These are phyloP conservation scores for Arctium lappa DNA, from an alignment of 129 eudicot genomes.

Conservation along the genomic window DNA sequence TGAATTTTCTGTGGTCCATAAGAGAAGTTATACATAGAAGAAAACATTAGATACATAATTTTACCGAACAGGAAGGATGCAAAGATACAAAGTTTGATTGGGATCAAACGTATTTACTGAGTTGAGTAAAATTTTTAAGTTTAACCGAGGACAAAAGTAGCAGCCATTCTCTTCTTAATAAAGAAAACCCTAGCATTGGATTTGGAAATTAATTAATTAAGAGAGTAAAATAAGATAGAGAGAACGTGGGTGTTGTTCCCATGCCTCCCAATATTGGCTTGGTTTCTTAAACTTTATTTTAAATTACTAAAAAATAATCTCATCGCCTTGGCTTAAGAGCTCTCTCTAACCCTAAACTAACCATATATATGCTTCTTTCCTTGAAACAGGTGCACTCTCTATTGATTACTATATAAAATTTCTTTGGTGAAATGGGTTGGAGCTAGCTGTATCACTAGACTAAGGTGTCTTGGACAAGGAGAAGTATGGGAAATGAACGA, in stretches of 20 bases:
- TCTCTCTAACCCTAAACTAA: constrained; percentile 42
- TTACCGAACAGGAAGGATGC: background rate
- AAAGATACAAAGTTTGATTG: background rate
- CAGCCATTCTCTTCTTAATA: background rate
- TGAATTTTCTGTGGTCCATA: background rate
- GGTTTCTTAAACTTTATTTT: constrained; percentile 32
- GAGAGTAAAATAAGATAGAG: constrained; percentile 42
- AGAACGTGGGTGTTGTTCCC: constrained; percentile 98
- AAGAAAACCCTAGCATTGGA: constrained; percentile 23
- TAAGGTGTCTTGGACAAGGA: constrained; percentile 9
- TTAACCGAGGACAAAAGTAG: constrained; percentile 15
- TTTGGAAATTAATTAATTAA: constrained; percentile 5
- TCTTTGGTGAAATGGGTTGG: constrained; percentile 23
- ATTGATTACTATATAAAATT: background rate
- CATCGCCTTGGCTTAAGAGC: constrained; percentile 82
- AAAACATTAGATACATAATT: background rate
- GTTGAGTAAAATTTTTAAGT: constrained; percentile 6
- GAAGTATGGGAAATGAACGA: background rate
- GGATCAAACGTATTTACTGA: background rate
- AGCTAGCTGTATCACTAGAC: constrained; percentile 23
- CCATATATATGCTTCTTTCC: constrained; percentile 32
- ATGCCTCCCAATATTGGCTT: constrained; percentile 59
- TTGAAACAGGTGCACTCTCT: constrained; percentile 44
- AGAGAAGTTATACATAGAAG: background rate
- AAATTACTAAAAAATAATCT: constrained; percentile 24